Evolutionary conservation across 1,284 basidiomycete genomes (phyloP).

Genomic region (Coriolopsis trogii): DNA sequence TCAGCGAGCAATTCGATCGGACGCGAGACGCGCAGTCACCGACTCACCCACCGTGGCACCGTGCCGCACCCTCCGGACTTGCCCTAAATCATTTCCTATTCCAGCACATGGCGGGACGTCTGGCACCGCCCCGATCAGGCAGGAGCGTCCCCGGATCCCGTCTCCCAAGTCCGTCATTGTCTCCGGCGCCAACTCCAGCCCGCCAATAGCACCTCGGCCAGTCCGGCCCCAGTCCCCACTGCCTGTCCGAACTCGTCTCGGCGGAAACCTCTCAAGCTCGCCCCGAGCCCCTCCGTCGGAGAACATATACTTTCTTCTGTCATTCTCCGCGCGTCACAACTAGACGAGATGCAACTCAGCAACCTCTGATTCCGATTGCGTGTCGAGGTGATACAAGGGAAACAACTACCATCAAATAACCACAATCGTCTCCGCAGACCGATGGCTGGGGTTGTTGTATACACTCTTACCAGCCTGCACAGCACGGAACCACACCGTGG

Average conservation of each 20-base stretch:
- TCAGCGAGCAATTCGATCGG: slow-evolving; percentile 27
- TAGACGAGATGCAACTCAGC: slow-evolving; percentile 24
- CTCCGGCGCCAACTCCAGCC: no score
- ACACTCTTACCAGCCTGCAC: slow-evolving; percentile 77
- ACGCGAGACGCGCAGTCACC: slow-evolving; percentile 22
- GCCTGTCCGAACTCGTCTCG: no score
- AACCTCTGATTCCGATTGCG: slow-evolving; percentile 28
- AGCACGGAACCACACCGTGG: slow-evolving; percentile 23
- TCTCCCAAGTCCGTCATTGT: slow-evolving; percentile 6
- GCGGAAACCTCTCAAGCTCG: slow-evolving; percentile 22
- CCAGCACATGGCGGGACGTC: slow-evolving; percentile 19
- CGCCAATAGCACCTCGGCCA: slow-evolving; percentile 4
- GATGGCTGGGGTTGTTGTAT: slow-evolving; percentile 86
- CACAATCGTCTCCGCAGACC: slow-evolving; percentile 63
- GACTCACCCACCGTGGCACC: slow-evolving; percentile 20
- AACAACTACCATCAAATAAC: slow-evolving; percentile 50
- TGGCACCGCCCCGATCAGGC: slow-evolving; percentile 14
- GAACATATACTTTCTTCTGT: slow-evolving; percentile 3
- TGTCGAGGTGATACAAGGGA: slow-evolving; percentile 24
- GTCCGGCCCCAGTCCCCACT: slow-evolving; percentile 5
- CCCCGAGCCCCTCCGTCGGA: slow-evolving; percentile 7
- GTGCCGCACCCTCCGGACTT: slow-evolving; percentile 25
- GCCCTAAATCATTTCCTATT: slow-evolving; percentile 22
- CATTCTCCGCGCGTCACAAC: slow-evolving; percentile 6
- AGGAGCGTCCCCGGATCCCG: slow-evolving; percentile 16